Conservation (phyloP, 129 eudicot genomes). For the Logfia minima region DNA sequence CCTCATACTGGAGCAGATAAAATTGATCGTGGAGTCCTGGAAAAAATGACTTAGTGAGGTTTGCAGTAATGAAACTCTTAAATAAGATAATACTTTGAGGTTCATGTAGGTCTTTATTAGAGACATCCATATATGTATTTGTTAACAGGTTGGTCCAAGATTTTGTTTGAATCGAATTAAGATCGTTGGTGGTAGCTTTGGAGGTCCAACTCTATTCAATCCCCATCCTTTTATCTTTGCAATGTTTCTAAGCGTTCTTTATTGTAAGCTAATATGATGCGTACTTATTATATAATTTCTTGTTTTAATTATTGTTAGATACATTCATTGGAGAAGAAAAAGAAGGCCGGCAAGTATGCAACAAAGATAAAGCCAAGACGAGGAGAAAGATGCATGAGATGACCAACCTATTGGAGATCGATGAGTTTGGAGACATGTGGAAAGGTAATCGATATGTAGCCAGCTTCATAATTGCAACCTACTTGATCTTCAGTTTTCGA, state of each 20-base stretch:
- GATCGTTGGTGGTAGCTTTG: conserved; percentile 92
- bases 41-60: conserved; percentile 95
- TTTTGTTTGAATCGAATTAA: conserved; percentile 93
- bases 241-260: no score
- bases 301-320: conserved; percentile 36
- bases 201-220: conserved; percentile 71
- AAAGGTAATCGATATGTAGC: conserved; percentile 33
- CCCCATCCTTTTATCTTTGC: neutral
- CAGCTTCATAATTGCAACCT: neutral
- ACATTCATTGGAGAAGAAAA: conserved; percentile 73
- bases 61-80: conserved; percentile 13
- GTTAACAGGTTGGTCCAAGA: conserved; percentile 86
- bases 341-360: conserved; percentile 88
- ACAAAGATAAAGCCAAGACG: conserved; percentile 93
- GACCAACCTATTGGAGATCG: conserved; percentile 66
- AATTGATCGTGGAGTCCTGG: conserved; percentile 77
- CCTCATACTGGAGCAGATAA: conserved; percentile 73
- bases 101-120: neutral
- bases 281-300: neutral
- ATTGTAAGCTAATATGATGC: neutral
- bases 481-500: neutral
- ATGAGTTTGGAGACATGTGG: conserved; percentile 94
- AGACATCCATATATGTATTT: neutral
- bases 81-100: neutral
- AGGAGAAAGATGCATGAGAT: conserved; percentile 87